A percentile compares a stretch with the other conserved stretches of the same genome.
Conservation (phyloP, 2,329 filamentous ascomycete genomes). For the Trichoderma koningii region DNA sequence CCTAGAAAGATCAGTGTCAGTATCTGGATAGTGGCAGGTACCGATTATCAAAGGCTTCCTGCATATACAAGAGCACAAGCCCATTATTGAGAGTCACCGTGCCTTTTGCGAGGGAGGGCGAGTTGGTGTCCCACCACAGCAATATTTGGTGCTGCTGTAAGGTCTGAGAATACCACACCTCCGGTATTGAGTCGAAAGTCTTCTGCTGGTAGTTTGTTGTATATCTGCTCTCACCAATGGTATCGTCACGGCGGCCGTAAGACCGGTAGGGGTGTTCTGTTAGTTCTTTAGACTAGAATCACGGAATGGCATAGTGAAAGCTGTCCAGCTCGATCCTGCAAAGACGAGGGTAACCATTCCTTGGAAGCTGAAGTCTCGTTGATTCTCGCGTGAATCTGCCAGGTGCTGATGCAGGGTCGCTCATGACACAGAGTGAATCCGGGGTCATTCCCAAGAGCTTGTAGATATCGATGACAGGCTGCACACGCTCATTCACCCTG, state of each 20-base stretch:
- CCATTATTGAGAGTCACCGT: not conserved
- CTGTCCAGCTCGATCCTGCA: not conserved
- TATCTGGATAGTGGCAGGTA: not conserved
- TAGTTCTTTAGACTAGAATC: too few species aligned
- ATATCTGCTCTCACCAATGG: not conserved
- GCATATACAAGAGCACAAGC: not conserved
- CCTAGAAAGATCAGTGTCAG: too few species aligned
- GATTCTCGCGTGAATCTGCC: not conserved
- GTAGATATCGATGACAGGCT: not conserved
- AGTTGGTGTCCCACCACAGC: conserved; percentile 3
- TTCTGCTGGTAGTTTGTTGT: not conserved
- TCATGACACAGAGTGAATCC: not conserved
- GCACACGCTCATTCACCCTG: not conserved
- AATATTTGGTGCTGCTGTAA: not conserved
- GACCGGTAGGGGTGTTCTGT: not conserved
- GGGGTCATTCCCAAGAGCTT: not conserved
- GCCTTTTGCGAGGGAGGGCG: not conserved
- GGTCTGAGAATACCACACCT: not conserved
- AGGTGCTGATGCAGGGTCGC: not conserved
- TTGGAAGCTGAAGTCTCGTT: not conserved
- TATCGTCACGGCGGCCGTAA: not conserved
- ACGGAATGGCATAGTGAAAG: not conserved
- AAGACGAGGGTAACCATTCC: not conserved
- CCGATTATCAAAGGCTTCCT: too few species aligned
- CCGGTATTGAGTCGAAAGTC: not conserved